Evolutionary conservation across 805 yeast species (phyloP), one percentile per base, ranked within the genome.

Genomic region (Blastobotrys terrestris): DNA sequence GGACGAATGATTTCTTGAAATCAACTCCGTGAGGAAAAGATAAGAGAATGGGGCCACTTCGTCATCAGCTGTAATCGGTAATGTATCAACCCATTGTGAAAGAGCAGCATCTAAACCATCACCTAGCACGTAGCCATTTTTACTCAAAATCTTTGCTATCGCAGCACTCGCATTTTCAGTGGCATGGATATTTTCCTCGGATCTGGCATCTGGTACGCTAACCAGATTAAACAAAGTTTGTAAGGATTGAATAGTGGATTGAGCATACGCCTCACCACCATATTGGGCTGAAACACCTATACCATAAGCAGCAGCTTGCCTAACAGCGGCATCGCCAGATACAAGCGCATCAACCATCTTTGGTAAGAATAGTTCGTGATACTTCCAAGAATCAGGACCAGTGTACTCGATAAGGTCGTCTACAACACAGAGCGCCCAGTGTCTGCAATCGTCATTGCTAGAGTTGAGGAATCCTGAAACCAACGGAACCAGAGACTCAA

Each of bases 41-140:
- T 89, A 94, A 16, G 88, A 82, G 67, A 77, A 88, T 14, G 89
- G 82, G 2, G 97, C 97, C 3, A 95, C 95, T 59, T 87, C 94
- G 43, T 82, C 85, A 67, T 94, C 97, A 60, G 81, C 85, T 19
- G 83, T 69, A 43, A 92, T 78, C 19, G 98, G 99, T 59, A 94
- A 78, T 8, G 88, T 77, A 56, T 77, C 77, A 50, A 94, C 72
- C 98, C 98, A 94, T 55, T 78, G 84, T 31, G 75, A 77, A 48
- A 87, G 72, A 21, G 87, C 78, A 21, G 77, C 74, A 57, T 85
- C 80, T 53, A 81, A 70, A 63, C 83, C 79, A 14, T 62, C 62
- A 2, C 65, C 62, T 31, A 90, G 83, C 48, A 87, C 73, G 46
- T 60, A 57, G n/a, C 84, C 83, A 60, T 76, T 83, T 14, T 80